Evolutionary conservation across 768 basidiomycete species (phyloP).

Genomic region (Boletus vermiculosoides): DNA sequence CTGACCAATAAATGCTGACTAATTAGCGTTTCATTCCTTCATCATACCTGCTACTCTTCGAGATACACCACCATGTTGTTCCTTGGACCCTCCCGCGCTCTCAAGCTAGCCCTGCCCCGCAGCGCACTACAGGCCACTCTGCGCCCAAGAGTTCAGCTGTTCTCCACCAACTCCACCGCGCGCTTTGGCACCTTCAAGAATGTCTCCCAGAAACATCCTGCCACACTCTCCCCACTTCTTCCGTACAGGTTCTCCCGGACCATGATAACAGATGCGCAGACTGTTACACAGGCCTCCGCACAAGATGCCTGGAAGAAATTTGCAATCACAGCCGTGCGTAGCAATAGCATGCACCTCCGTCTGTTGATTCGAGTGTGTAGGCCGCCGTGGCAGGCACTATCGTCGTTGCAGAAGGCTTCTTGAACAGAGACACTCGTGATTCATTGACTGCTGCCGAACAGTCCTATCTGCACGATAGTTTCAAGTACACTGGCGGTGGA

Average conservation of each 20-base stretch:
- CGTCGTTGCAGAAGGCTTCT: constrained; percentile 56
- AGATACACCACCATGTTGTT: constrained; percentile 18
- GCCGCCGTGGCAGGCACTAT: constrained; percentile 72
- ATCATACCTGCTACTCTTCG: neutral
- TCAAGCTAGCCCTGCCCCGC: constrained; percentile 21
- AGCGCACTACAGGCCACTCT: constrained; percentile 21
- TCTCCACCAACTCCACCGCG: constrained; percentile 24
- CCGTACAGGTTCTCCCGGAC: constrained; percentile 41
- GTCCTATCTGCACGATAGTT: constrained; percentile 70
- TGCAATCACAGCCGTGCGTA: constrained; percentile 53
- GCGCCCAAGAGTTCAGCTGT: constrained; percentile 17
- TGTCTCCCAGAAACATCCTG: constrained; percentile 30
- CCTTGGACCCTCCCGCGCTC: neutral
- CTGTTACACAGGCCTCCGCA: constrained; percentile 36
- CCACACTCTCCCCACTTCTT: constrained; percentile 19
- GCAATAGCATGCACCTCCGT: neutral
- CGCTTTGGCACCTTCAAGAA: constrained; percentile 20
- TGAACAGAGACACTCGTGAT: constrained; percentile 81
- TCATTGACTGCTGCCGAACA: constrained; percentile 60
- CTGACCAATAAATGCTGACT: constrained; percentile 13
- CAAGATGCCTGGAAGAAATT: constrained; percentile 49
- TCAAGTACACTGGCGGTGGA: constrained; percentile 82
- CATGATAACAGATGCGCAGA: constrained; percentile 46
- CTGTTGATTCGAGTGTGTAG: constrained; percentile 34
- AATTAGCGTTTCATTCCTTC: neutral